phyloP scores from a whole-genome alignment of 2,329 filamentous ascomycete species.

The Clathrospora elynae region DNA sequence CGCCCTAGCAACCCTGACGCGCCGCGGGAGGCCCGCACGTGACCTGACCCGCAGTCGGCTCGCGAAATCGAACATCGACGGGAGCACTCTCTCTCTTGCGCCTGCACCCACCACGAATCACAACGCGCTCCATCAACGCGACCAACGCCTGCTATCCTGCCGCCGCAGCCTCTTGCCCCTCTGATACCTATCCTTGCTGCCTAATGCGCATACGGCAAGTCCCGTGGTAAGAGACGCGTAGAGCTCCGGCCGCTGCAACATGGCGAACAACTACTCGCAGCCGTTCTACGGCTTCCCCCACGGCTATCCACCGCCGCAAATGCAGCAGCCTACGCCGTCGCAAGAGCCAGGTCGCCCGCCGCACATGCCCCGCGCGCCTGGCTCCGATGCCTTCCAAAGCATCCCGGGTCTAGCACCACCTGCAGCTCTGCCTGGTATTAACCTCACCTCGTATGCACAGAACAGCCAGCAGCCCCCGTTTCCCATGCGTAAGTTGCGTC shows the following conservation, averaged over 20 bases:
- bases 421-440: constrained; percentile 30
- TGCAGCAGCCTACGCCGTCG: constrained; percentile 14
- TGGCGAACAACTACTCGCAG: constrained; percentile 41
- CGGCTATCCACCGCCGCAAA: constrained; percentile 22
- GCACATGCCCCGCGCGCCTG: constrained; percentile 19
- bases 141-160: background rate
- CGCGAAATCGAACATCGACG: constrained; percentile 10
- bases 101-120: background rate
- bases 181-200: background rate
- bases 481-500: constrained; percentile 18
- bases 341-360: constrained; percentile 14
- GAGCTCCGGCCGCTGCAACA: constrained; percentile 21
- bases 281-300: constrained; percentile 34
- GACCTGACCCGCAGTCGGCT: constrained; percentile 4
- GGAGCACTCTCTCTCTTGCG: background rate
- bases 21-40: constrained; percentile 12
- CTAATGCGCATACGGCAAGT: constrained; percentile 24
- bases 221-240: constrained; percentile 23
- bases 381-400: constrained; percentile 20
- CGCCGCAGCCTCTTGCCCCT: constrained; percentile 1
- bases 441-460: constrained; percentile 30
- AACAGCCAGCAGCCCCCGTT: constrained; percentile 33
- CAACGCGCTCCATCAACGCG: constrained; percentile 11
- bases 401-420: constrained; percentile 14
- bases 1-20: constrained; percentile 17